A percentile compares a stretch with the other conserved stretches of the same genome.
Conservation (phyloP, 306 rosid species). For the Elaeagnus macrophylla region DNA sequence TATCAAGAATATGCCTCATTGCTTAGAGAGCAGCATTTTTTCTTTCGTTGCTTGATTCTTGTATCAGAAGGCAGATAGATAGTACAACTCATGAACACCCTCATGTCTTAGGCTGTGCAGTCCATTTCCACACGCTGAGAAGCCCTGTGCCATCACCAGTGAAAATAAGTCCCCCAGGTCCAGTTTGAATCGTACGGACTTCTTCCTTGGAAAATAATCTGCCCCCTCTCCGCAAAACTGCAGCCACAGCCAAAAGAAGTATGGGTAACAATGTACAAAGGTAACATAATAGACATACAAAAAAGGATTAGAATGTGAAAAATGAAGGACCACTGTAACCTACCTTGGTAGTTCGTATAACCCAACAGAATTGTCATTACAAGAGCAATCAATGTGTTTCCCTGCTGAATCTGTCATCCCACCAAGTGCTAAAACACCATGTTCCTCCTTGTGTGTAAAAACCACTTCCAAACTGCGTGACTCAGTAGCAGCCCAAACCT, state of each 20-base stretch:
- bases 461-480: too few relatives aligned
- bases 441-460: background rate
- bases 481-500: too few relatives aligned
- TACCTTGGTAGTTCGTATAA: constrained; percentile 42
- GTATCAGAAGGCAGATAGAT: too few relatives aligned
- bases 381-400: constrained; percentile 31
- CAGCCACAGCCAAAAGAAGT: background rate
- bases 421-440: constrained; percentile 32
- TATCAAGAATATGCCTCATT: too few relatives aligned
- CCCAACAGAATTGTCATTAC: constrained; percentile 28
- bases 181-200: constrained; percentile 12
- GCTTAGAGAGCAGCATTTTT: too few relatives aligned
- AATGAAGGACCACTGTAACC: constrained; percentile 8
- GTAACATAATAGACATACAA: too few relatives aligned
- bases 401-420: constrained; percentile 25
- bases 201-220: constrained; percentile 25
- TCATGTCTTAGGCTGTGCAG: too few relatives aligned
- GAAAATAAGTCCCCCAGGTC: constrained; percentile 35
- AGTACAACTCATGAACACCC: too few relatives aligned
- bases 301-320: background rate
- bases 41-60: too few relatives aligned
- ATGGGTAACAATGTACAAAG: background rate
- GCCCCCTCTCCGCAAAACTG: constrained; percentile 38
- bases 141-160: background rate
- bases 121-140: too few relatives aligned